Percentiles rank a stretch among this genome's conserved stretches.
phyloP scores from a whole-genome alignment of 2,329 filamentous ascomycete species.

The Leptographium radiaticola region DNA sequence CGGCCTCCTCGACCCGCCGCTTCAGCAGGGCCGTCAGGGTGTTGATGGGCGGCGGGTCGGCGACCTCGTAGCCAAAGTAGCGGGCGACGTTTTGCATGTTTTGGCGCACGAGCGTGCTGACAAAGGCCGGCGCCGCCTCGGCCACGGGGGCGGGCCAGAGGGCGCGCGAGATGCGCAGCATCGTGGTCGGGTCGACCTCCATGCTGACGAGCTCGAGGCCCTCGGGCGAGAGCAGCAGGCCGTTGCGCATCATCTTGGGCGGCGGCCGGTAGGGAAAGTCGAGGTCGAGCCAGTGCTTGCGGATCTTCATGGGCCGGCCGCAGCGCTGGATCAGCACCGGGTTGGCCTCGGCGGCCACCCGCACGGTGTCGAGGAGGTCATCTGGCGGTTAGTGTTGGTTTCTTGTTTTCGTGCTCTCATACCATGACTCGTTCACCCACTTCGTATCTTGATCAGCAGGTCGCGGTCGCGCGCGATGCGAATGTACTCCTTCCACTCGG shows the following conservation, averaged over 20 bases:
- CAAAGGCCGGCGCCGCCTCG: constrained; percentile 37
- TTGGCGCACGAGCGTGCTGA: constrained; percentile 31
- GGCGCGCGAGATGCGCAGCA: constrained; percentile 29
- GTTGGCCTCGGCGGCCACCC: constrained; percentile 27
- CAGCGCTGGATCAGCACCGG: constrained; percentile 28
- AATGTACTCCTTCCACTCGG: constrained; percentile 50
- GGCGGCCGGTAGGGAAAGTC: constrained; percentile 46
- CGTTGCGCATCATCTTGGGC: constrained; percentile 43
- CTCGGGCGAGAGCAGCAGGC: constrained; percentile 15
- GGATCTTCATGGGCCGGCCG: constrained; percentile 34
- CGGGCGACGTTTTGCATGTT: constrained; percentile 29
- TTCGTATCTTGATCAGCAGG: constrained; percentile 32
- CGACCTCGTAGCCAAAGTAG: constrained; percentile 29
- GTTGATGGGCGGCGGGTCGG: constrained; percentile 1
- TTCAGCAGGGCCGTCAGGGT: constrained; percentile 19
- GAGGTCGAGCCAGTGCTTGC: constrained; percentile 46
- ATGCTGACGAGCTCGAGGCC: constrained; percentile 6
- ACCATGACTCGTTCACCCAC: constrained; percentile 19
- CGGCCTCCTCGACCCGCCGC: constrained; percentile 17
- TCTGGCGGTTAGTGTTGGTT: constrained; percentile 18
- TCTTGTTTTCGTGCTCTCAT: not conserved
- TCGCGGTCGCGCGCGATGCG: constrained; percentile 41
- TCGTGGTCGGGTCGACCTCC: constrained; percentile 10
- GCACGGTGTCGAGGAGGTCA: constrained; percentile 30
- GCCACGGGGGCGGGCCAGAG: constrained; percentile 41